phyloP scores from a whole-genome alignment of 306 rosid species.

The Prosopis cineraria region DNA sequence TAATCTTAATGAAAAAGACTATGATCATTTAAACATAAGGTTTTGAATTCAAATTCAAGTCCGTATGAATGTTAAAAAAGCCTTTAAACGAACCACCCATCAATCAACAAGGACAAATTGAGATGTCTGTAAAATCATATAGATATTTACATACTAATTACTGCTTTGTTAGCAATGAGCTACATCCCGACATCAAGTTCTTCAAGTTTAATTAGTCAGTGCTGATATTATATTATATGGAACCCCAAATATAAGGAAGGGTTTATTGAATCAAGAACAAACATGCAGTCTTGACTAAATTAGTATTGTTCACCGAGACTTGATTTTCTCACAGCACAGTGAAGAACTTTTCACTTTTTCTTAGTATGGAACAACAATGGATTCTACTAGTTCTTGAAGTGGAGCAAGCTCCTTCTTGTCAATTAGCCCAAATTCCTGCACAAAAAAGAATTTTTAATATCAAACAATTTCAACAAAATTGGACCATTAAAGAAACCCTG shows the following conservation, averaged over 20 bases:
- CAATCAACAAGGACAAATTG: no score
- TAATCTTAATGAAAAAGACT: no score
- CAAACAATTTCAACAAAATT: not conserved
- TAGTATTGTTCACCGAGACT: not conserved
- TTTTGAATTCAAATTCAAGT: no score
- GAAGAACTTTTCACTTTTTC: constrained; percentile 17
- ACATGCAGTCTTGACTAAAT: constrained; percentile 24
- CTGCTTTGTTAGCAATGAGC: not conserved
- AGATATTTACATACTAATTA: not conserved
- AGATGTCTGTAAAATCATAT: not conserved
- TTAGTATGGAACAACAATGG: constrained; percentile 71
- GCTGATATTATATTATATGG: not conserved
- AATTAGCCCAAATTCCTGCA: constrained; percentile 92
- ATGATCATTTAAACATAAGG: no score
- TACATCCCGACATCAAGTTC: not conserved
- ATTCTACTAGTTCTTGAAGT: constrained; percentile 93
- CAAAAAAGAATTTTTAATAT: not conserved
- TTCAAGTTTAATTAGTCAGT: not conserved
- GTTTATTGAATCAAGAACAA: constrained; percentile 14
- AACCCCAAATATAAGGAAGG: constrained; percentile 13
- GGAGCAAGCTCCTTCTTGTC: constrained; percentile 99
- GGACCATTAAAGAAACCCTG: not conserved
- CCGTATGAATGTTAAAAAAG: no score
- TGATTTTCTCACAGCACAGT: constrained; percentile 4
- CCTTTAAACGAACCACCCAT: no score